Conservation (phyloP, 1,139 yeast species). For the Lodderomyces pseudojiufengensis region DNA sequence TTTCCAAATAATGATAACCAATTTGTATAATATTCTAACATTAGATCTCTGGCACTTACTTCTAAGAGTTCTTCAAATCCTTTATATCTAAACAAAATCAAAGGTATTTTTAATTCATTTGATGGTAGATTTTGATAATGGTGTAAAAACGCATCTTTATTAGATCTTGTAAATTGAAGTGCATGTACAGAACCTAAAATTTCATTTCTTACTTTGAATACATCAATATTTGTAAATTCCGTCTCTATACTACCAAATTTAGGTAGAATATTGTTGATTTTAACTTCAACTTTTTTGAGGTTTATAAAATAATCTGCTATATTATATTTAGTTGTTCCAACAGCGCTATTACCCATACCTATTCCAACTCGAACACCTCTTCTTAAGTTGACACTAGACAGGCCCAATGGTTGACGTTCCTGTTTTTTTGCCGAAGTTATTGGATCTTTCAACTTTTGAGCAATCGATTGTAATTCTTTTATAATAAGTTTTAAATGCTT, state of each 20-base stretch:
- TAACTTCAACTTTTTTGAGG: slow-evolving; percentile 22
- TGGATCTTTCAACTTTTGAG: too few relatives aligned
- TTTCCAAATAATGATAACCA: slow-evolving; percentile 43
- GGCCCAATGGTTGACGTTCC: too few relatives aligned
- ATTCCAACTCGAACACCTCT: slow-evolving; percentile 11
- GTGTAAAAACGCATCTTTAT: slow-evolving; percentile 23
- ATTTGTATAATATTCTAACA: slow-evolving; percentile 50
- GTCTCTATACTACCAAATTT: slow-evolving; percentile 46
- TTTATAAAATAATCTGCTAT: slow-evolving; percentile 20
- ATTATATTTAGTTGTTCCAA: slow-evolving; percentile 7
- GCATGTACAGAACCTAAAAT: slow-evolving; percentile 28
- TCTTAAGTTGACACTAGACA: slow-evolving; percentile 5
- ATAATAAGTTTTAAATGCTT: slow-evolving; percentile 14
- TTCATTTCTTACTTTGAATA: slow-evolving; percentile 32
- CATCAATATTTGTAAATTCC: slow-evolving; percentile 19
- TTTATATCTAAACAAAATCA: slow-evolving; percentile 21
- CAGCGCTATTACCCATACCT: slow-evolving; percentile 6
- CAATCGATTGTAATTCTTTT: slow-evolving; percentile 10
- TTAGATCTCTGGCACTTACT: slow-evolving; percentile 40
- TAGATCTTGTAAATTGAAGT: slow-evolving; percentile 13
- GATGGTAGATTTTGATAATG: slow-evolving; percentile 22
- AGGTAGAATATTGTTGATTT: slow-evolving; percentile 25
- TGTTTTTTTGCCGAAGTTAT: too few relatives aligned
- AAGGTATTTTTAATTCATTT: slow-evolving; percentile 17
- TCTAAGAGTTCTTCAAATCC: slow-evolving; percentile 25